Conservation (phyloP, 2,329 filamentous ascomycete species). For the Penicillium psychrosexuale region DNA sequence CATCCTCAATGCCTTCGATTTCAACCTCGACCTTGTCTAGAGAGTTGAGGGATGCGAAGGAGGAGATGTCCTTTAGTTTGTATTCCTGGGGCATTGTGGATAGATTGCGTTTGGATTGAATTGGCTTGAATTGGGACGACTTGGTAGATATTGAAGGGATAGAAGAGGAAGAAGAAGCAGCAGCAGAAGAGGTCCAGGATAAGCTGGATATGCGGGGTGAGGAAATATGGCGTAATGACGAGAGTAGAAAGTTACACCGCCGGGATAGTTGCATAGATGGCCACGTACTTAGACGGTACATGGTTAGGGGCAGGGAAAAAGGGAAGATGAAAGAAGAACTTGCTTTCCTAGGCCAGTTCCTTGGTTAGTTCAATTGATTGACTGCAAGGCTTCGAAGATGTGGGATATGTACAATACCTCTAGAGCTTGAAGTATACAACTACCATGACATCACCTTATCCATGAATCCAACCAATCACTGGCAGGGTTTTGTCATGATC, state of each 20-base stretch:
- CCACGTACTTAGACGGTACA: background rate
- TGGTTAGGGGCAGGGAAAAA: background rate
- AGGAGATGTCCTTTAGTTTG: slow-evolving; percentile 69
- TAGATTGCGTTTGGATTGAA: slow-evolving; percentile 6
- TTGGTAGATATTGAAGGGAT: background rate
- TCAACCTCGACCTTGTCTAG: slow-evolving; percentile 86
- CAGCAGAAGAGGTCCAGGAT: background rate
- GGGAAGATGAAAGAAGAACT: background rate
- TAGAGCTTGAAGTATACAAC: background rate
- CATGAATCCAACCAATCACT: slow-evolving; percentile 15
- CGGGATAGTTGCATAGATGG: background rate
- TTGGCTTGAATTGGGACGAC: background rate
- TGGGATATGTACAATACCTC: background rate
- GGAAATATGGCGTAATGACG: slow-evolving; percentile 4
- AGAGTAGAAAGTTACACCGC: slow-evolving; percentile 8
- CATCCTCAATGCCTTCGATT: slow-evolving; percentile 81
- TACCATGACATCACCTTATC: background rate
- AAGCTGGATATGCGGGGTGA: slow-evolving; percentile 2
- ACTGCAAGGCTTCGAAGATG: background rate
- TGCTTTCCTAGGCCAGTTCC: no score
- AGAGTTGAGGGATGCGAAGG: slow-evolving; percentile 66
- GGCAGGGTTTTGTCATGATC: slow-evolving; percentile 9
- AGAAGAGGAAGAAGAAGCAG: background rate
- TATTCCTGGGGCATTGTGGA: slow-evolving; percentile 40
- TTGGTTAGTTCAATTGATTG: background rate